These are phyloP conservation scores for Phaeolepiota aurea DNA, from an alignment of 768 basidiomycete genomes.

Conservation along the genomic window DNA sequence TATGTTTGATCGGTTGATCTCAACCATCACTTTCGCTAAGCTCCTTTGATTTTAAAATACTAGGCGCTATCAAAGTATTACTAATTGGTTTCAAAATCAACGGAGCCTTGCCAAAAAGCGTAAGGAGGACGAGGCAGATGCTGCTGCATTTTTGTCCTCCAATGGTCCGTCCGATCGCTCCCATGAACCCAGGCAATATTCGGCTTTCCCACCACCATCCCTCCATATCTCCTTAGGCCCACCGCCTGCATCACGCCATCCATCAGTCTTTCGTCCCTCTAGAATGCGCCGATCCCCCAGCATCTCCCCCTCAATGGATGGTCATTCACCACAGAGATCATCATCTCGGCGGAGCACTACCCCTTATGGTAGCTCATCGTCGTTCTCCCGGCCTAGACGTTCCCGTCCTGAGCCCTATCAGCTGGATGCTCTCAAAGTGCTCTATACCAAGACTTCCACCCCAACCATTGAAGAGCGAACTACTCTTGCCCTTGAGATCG, in stretches of 20 bases:
- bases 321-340: conserved; percentile 27
- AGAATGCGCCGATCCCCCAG: conserved; percentile 26
- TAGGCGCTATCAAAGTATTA: conserved; percentile 75
- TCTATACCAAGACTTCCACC: conserved; percentile 59
- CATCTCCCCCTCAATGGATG: conserved; percentile 30
- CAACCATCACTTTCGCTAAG: background rate
- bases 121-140: conserved; percentile 45
- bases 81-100: conserved; percentile 86
- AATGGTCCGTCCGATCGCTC: conserved; percentile 23
- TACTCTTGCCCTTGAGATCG: conserved; percentile 65
- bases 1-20: conserved; percentile 34
- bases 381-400: conserved; percentile 51
- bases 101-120: conserved; percentile 70
- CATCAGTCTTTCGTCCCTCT: conserved; percentile 19
- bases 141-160: conserved; percentile 16
- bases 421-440: conserved; percentile 63
- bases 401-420: conserved; percentile 76
- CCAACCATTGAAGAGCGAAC: conserved; percentile 78
- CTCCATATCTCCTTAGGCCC: conserved; percentile 36
- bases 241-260: conserved; percentile 24
- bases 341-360: conserved; percentile 30
- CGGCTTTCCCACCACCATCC: conserved; percentile 41
- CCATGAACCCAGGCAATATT: conserved; percentile 30
- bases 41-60: conserved; percentile 1
- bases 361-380: conserved; percentile 34